phyloP scores from a whole-genome alignment of 2,329 filamentous ascomycete species.

The Diaporthe vaccinii region DNA sequence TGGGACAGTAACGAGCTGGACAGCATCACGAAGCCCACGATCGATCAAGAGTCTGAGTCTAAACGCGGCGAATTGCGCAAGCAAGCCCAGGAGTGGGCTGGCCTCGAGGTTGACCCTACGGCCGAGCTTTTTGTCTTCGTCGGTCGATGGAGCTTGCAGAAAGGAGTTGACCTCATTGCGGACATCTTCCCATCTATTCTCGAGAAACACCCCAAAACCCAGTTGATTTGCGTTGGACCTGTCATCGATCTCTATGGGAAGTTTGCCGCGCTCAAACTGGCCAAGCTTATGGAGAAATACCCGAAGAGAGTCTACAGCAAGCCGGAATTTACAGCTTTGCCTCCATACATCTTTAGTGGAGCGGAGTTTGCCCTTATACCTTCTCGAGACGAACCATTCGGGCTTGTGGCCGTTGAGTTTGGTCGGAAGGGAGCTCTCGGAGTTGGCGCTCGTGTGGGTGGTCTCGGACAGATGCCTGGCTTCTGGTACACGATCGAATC shows the following conservation, averaged over 20 bases:
- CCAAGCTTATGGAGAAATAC: slow-evolving; percentile 74
- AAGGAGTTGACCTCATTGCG: slow-evolving; percentile 76
- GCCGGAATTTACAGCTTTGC: slow-evolving; percentile 76
- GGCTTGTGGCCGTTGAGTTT: slow-evolving; percentile 77
- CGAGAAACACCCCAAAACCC: slow-evolving; percentile 70
- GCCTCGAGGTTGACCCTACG: slow-evolving; percentile 70
- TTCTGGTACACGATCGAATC: slow-evolving; percentile 80
- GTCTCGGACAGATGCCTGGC: slow-evolving; percentile 78
- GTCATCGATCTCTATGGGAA: slow-evolving; percentile 78
- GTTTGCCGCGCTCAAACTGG: slow-evolving; percentile 75
- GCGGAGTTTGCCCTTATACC: slow-evolving; percentile 78
- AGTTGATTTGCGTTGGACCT: slow-evolving; percentile 74
- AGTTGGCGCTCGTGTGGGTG: slow-evolving; percentile 75
- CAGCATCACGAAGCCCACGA: slow-evolving; percentile 60
- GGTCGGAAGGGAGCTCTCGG: slow-evolving; percentile 77
- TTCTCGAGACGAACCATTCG: slow-evolving; percentile 77
- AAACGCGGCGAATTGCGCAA: slow-evolving; percentile 66
- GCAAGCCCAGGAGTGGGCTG: slow-evolving; percentile 78
- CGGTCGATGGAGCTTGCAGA: slow-evolving; percentile 77
- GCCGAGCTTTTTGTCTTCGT: slow-evolving; percentile 78
- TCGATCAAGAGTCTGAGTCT: slow-evolving; percentile 69
- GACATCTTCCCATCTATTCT: slow-evolving; percentile 75
- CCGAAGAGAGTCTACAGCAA: slow-evolving; percentile 76
- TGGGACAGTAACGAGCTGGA: slow-evolving; percentile 67
- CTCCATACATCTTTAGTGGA: slow-evolving; percentile 76